A percentile compares a stretch with the other conserved stretches of the same genome.
These are phyloP conservation scores for Cryphonectria naterciae DNA, from an alignment of 2,329 filamentous ascomycete genomes.

Conservation along the genomic window DNA sequence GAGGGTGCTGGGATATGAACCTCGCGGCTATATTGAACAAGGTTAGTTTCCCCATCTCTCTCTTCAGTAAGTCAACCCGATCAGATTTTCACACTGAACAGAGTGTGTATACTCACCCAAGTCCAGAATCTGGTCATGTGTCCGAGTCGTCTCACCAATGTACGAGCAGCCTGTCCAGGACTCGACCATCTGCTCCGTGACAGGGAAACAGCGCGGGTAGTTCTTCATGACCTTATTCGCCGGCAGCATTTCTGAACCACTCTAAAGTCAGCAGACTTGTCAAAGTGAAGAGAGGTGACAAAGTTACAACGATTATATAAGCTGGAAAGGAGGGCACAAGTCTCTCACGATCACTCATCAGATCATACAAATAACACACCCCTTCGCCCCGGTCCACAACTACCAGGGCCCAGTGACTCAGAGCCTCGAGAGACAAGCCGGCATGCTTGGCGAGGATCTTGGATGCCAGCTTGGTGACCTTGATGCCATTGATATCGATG, in stretches of 20 bases:
- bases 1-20: slow-evolving; percentile 37
- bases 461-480: slow-evolving; percentile 27
- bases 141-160: slow-evolving; percentile 39
- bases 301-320: not conserved
- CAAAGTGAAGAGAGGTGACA: not conserved
- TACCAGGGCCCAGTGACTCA: slow-evolving; percentile 29
- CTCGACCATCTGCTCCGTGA: slow-evolving; percentile 36
- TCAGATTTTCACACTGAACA: not conserved
- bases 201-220: slow-evolving; percentile 35
- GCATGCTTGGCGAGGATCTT: slow-evolving; percentile 28
- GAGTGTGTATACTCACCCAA: slow-evolving; percentile 33
- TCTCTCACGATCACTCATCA: slow-evolving; percentile 24
- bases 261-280: not conserved
- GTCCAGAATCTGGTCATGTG: slow-evolving; percentile 37
- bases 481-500: slow-evolving; percentile 28
- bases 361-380: slow-evolving; percentile 21
- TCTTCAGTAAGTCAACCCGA: not conserved
- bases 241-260: slow-evolving; percentile 24
- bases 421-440: slow-evolving; percentile 26
- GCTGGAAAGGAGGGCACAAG: not conserved
- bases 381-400: slow-evolving; percentile 26
- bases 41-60: slow-evolving; percentile 7
- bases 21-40: slow-evolving; percentile 31
- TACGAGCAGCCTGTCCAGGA: slow-evolving; percentile 39
- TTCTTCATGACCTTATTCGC: slow-evolving; percentile 31